Conservation (phyloP, 306 rosid species). For the Lablab purpureus region DNA sequence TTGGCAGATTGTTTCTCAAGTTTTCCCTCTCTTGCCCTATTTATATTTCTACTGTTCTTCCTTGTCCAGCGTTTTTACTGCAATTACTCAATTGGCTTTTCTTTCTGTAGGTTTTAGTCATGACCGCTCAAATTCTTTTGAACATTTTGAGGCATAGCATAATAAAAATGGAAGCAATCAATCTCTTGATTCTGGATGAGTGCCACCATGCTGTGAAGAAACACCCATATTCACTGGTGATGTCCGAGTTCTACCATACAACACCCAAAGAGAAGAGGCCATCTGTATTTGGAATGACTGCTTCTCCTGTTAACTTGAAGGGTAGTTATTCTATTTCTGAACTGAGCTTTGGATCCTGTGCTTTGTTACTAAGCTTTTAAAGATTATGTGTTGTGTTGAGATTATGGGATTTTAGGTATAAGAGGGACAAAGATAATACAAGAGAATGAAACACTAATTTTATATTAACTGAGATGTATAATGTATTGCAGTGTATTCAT, state of each 20-base stretch:
- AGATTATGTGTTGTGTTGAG: slow-evolving; percentile 17
- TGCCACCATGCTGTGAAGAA: slow-evolving; percentile 99
- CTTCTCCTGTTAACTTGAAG: slow-evolving; percentile 97
- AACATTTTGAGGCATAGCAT: slow-evolving; percentile 99
- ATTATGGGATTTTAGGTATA: background rate
- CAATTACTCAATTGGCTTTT: slow-evolving; percentile 41
- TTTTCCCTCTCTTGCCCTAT: background rate
- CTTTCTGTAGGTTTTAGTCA: slow-evolving; percentile 85
- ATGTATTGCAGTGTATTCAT: background rate
- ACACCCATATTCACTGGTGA: slow-evolving; percentile 96
- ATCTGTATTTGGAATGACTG: slow-evolving; percentile 97
- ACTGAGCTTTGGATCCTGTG: slow-evolving; percentile 30
- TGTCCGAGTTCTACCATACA: slow-evolving; percentile 99
- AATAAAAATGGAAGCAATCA: slow-evolving; percentile 89
- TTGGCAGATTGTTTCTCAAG: slow-evolving; percentile 7
- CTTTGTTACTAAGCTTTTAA: slow-evolving; percentile 28
- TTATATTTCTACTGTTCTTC: slow-evolving; percentile 33
- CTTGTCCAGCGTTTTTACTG: slow-evolving; percentile 29
- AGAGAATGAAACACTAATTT: background rate
- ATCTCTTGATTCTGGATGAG: slow-evolving; percentile 92
- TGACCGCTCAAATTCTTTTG: slow-evolving; percentile 98
- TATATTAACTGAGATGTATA: background rate
- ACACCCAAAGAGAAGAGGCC: slow-evolving; percentile 92
- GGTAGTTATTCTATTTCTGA: slow-evolving; percentile 57
- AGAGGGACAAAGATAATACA: background rate